These are phyloP conservation scores for Citrus maxima DNA, from an alignment of 345 rosid genomes.

Conservation along the genomic window DNA sequence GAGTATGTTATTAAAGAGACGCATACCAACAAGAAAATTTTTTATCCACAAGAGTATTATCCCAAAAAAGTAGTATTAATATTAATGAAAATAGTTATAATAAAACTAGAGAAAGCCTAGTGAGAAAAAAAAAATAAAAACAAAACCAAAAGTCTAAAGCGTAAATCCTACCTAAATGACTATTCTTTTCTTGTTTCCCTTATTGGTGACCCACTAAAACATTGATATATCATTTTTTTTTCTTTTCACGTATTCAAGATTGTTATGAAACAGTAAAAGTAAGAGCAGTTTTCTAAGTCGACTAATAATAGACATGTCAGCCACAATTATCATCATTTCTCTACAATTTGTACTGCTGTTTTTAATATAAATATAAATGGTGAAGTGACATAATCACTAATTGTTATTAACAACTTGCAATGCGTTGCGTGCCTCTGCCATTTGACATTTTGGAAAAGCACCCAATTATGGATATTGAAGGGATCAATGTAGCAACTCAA, in stretches of 20 bases:
- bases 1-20: not conserved
- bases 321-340: not conserved
- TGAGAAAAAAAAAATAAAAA: not conserved
- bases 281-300: not conserved
- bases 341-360: not conserved
- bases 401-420: not conserved
- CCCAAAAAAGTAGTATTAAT: not conserved
- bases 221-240: too few species aligned
- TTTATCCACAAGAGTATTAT: not conserved
- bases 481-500: too few species aligned
- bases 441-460: not conserved
- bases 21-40: not conserved
- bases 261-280: not conserved
- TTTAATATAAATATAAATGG: not conserved
- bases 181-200: not conserved
- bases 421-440: not conserved
- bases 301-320: not conserved
- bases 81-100: not conserved
- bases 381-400: not conserved
- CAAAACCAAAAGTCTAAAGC: not conserved
- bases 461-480: not conserved
- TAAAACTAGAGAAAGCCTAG: not conserved
- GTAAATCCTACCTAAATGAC: not conserved
- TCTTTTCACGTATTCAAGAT: not conserved
- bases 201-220: not conserved